Evolutionary conservation across 169 alveolate species (phyloP), one percentile per base, ranked within the genome.

Genomic region (Plasmodium vinckei): DNA sequence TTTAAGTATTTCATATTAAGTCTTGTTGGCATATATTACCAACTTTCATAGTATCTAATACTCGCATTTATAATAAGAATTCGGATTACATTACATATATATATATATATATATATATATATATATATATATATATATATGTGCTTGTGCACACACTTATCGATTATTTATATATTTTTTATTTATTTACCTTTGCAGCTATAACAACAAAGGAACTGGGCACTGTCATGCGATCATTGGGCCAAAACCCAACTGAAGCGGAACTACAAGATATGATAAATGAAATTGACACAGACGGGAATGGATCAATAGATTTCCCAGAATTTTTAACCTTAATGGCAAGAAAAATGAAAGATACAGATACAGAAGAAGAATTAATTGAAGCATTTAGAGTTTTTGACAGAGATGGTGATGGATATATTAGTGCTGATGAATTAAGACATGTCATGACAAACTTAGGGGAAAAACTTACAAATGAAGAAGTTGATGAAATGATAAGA

Each of bases 361-460:
- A 98, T 92, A 97, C 99, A 15, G 99, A 98, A 79, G 99, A 99
- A 87, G 99, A 99, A 93, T 96, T 99, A 87, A 96, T 98, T 61
- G 99, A 98, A 89, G 99, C 99, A 15, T 98, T 98, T 94, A 97
- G 97, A 94, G 99, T 97, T 63, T 98, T 98, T 87, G 99, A 98
- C 88, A 95, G 99, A 84, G 99, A 98, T 92, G 99, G 99, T 65
- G 97, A 97, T 89, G 99, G 99, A 33, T 97, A 98, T 79, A 99
- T 99, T 59, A 96, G 99, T 67, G 99, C 99, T 13, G 99, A 98
- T 71, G 99, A 99, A 96, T 95, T 98, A 91, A 97, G 99, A 75
- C 99, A 98, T 92, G 99, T 98, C 49, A 98, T 97, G 99, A 98
- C 99, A 19, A 99, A 98, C 87, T 93, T 98, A 89, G 99, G 99